Conservation (phyloP, 768 basidiomycete genomes). For the Hysterangium stoloniferum region DNA sequence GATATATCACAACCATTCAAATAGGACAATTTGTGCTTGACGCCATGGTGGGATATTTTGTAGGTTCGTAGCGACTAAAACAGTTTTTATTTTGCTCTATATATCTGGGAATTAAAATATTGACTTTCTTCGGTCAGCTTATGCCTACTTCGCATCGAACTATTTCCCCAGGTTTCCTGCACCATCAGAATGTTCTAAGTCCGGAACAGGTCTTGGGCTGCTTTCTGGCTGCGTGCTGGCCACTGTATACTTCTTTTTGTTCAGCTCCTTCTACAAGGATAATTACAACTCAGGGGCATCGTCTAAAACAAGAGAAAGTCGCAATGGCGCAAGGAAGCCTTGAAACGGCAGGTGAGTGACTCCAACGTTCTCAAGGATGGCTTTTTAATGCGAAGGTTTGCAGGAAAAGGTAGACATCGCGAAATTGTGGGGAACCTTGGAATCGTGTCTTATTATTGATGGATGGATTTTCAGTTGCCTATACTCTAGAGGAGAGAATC, state of each 20-base stretch:
- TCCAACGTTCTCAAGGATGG: no score
- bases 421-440: no score
- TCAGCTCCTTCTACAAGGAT: background rate
- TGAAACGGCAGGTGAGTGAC: no score
- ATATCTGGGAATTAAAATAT: background rate
- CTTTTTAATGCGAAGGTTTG: no score
- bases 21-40: constrained; percentile 44
- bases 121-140: background rate
- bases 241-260: background rate
- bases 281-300: no score
- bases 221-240: background rate
- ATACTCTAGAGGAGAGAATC: no score
- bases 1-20: constrained; percentile 42
- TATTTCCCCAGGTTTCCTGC: background rate
- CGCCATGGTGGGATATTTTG: constrained; percentile 39
- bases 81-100: background rate
- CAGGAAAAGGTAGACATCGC: no score
- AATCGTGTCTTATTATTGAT: no score
- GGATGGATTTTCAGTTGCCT: no score
- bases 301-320: no score
- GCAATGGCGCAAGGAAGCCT: no score
- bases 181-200: background rate
- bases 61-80: constrained; percentile 27
- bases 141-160: background rate
- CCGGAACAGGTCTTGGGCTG: background rate